Base-by-base conservation (phyloP, 192 early-diverging fungal genomes). In the Backusella westeae region DNA sequence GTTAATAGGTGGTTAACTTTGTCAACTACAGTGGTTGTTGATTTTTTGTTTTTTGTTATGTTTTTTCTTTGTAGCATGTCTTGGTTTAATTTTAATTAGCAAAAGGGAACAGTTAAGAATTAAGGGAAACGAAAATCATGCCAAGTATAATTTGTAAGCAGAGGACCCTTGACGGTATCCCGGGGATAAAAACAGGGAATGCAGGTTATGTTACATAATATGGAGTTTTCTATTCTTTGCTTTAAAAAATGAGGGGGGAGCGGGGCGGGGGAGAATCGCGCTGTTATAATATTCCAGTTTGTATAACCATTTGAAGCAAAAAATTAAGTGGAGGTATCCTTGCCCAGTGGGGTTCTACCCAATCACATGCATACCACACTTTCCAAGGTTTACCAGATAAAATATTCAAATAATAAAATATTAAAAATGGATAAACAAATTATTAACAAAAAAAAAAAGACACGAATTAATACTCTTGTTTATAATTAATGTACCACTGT, bases 371-470 rank as follows among this genome's bases (percentile, higher is more conserved):
- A 4, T 63, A 63, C 56, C 56, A 29, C 12, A 63, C 56, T 63
- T 63, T 63, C 56, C 56, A 63, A 63, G 56, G 56, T 63, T 63
- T 63, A 63, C 56, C 56, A 63, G 56, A 63, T 63, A 63, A 63
- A 32, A 63, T 29, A 4, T 29, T 63, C 8, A 63, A 63, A 63
- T 49, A n/a, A 21, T 21, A 56, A 21, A 29, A 63, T 63, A 12
- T 29, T 29, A 23, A 63, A 29, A 63, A 29, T 23, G 56, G 56
- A 26, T 63, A 14, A 26, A 14, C 9, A 29, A 63, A 59, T 59
- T 23, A 59, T 59, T 59, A 59, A 12, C 53, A 59, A 26, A 9
- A 26, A 9, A 9, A 59, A 59, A 59, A 59, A 49, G 19, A 49
- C 42, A 44, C 15, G 15, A 17, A 44, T 44, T 44, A 4, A 44